phyloP scores from a whole-genome alignment of 495 filamentous ascomycete genomes.

The Annulohypoxylon moriforme region DNA sequence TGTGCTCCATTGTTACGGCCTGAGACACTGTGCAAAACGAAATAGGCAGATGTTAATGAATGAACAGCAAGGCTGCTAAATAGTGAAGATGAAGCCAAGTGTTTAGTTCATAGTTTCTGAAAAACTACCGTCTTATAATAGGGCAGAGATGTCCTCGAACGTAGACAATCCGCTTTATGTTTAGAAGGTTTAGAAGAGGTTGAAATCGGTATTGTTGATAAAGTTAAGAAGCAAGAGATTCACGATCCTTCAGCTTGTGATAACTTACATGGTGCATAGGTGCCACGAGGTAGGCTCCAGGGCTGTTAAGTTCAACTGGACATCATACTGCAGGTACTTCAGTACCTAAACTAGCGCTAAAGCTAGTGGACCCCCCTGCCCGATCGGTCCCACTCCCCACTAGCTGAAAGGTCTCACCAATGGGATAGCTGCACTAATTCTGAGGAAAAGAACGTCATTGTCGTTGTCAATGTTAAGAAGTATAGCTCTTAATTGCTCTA shows the following conservation, averaged over 20 bases:
- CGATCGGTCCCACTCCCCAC: slow-evolving; percentile 16
- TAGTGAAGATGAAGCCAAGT: neutral
- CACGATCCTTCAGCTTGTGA: neutral
- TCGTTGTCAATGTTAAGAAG: neutral
- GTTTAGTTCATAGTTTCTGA: neutral
- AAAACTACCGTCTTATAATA: no score
- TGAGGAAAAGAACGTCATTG: slow-evolving; percentile 37
- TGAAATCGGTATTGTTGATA: neutral
- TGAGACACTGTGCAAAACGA: neutral
- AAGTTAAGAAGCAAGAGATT: neutral
- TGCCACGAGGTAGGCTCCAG: neutral
- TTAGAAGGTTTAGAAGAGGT: no score
- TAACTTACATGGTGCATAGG: neutral
- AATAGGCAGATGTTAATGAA: neutral
- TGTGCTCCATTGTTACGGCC: slow-evolving; percentile 27
- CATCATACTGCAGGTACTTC: slow-evolving; percentile 8
- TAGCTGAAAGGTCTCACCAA: slow-evolving; percentile 19
- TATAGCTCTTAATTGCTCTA: neutral
- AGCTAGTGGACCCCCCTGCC: neutral
- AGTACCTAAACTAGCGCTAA: neutral
- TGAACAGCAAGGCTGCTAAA: neutral
- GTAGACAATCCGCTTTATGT: no score
- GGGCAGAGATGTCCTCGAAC: no score
- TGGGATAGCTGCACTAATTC: slow-evolving; percentile 21
- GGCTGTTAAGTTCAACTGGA: neutral